phyloP scores from a whole-genome alignment of 2,329 filamentous ascomycete genomes.

The Sclerotinia trifoliorum region DNA sequence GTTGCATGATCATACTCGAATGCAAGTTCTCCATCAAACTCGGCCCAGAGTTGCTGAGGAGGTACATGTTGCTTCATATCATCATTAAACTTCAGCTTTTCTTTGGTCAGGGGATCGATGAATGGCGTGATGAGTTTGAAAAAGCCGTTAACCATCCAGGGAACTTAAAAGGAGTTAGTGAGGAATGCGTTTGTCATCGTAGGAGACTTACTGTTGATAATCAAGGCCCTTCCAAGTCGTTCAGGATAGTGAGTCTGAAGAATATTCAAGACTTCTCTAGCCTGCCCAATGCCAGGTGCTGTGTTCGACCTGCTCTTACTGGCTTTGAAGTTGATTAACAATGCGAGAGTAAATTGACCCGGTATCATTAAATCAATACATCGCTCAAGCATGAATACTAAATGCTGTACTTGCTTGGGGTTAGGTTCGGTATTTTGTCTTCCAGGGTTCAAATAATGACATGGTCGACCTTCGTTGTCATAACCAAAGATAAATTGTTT shows the following conservation, averaged over 20 bases:
- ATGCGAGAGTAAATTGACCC: conserved; percentile 79
- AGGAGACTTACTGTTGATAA: conserved; percentile 71
- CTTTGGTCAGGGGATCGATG: conserved; percentile 88
- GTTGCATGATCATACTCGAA: conserved; percentile 86
- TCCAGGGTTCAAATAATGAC: conserved; percentile 84
- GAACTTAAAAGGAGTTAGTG: conserved; percentile 55
- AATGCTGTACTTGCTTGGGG: conserved; percentile 84
- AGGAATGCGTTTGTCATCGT: background rate
- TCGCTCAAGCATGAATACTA: conserved; percentile 94
- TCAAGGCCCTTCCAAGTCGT: conserved; percentile 80
- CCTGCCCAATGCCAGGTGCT: conserved; percentile 69
- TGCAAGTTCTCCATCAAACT: conserved; percentile 71
- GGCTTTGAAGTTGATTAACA: conserved; percentile 90
- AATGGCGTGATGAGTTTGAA: conserved; percentile 96
- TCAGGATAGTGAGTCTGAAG: conserved; percentile 96
- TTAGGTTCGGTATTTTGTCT: conserved; percentile 89
- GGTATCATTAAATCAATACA: conserved; percentile 84
- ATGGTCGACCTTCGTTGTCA: conserved; percentile 81
- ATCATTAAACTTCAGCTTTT: conserved; percentile 98
- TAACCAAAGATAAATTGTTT: conserved; percentile 90
- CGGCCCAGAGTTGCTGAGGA: conserved; percentile 75
- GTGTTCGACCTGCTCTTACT: conserved; percentile 72
- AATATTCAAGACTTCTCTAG: conserved; percentile 82
- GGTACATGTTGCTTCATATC: conserved; percentile 82
- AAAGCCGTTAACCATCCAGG: conserved; percentile 88